phyloP scores from a whole-genome alignment of 129 eudicot species.

The Lactuca saligna region DNA sequence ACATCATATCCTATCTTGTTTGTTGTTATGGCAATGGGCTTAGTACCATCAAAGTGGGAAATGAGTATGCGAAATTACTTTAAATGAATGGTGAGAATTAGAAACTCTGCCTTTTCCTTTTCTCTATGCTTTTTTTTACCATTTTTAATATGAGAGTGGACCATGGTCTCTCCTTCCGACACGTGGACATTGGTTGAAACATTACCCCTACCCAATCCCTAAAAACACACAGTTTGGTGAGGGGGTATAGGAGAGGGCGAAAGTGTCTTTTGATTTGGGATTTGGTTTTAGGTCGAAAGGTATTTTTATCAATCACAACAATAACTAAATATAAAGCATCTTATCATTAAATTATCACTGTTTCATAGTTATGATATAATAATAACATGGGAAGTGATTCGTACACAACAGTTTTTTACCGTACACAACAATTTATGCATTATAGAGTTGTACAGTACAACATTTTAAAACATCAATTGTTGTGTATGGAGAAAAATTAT shows the following conservation, averaged over 20 bases:
- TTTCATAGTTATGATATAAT: too few species aligned
- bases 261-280: neutral
- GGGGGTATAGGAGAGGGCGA: neutral
- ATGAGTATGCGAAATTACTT: constrained; percentile 43
- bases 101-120: constrained; percentile 18
- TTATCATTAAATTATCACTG: too few species aligned
- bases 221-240: neutral
- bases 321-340: too few species aligned
- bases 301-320: too few species aligned
- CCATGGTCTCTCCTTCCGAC: constrained; percentile 23
- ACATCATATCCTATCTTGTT: constrained; percentile 19
- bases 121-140: constrained; percentile 29
- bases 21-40: constrained; percentile 24
- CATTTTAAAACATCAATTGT: too few species aligned
- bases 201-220: neutral
- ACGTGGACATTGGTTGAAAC: constrained; percentile 10
- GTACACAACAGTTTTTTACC: too few species aligned
- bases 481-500: too few species aligned
- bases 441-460: too few species aligned
- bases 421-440: too few species aligned
- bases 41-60: constrained; percentile 44
- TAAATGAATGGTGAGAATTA: constrained; percentile 42
- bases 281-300: too few species aligned
- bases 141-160: constrained; percentile 33
- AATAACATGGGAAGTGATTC: too few species aligned